Evolutionary conservation across 352 stramenopile genomes (phyloP).

Genomic region (Pythium pyrilobum): DNA sequence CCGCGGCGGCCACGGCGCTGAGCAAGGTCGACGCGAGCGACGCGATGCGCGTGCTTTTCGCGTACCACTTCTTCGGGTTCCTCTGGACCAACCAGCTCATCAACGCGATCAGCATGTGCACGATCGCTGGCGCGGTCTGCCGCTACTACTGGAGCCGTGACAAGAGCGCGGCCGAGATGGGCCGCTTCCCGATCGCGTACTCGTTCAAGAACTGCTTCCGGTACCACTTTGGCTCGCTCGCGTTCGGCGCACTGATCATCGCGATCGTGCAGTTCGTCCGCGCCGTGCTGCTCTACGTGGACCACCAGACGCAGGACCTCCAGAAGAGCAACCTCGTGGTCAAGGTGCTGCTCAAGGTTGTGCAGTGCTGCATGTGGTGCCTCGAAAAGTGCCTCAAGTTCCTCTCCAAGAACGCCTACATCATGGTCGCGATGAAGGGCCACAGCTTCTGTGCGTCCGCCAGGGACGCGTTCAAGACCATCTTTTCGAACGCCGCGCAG

Average conservation of each 20-base stretch:
- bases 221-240: conserved; percentile 93
- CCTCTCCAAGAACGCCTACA: conserved; percentile 95
- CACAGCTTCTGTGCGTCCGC: conserved; percentile 81
- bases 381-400: conserved; percentile 95
- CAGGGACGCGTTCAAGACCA: conserved; percentile 90
- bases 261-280: conserved; percentile 95
- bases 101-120: conserved; percentile 92
- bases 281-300: conserved; percentile 89
- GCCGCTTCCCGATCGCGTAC: conserved; percentile 57
- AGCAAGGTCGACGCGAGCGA: conserved; percentile 52
- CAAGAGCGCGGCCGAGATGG: conserved; percentile 57
- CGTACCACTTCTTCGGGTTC: conserved; percentile 91
- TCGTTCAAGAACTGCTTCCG: conserved; percentile 57
- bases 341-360: conserved; percentile 68
- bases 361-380: conserved; percentile 93
- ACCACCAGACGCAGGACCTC: conserved; percentile 87
- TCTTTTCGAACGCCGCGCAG: conserved; percentile 89
- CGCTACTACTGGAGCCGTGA: conserved; percentile 91
- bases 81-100: conserved; percentile 97
- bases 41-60: conserved; percentile 61
- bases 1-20: background rate
- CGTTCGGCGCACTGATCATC: conserved; percentile 96
- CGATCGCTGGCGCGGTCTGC: conserved; percentile 87
- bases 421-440: conserved; percentile 78
- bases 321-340: conserved; percentile 71